Conservation (phyloP, 2,329 filamentous ascomycete genomes). For the Sarocladiaceae sp. region DNA sequence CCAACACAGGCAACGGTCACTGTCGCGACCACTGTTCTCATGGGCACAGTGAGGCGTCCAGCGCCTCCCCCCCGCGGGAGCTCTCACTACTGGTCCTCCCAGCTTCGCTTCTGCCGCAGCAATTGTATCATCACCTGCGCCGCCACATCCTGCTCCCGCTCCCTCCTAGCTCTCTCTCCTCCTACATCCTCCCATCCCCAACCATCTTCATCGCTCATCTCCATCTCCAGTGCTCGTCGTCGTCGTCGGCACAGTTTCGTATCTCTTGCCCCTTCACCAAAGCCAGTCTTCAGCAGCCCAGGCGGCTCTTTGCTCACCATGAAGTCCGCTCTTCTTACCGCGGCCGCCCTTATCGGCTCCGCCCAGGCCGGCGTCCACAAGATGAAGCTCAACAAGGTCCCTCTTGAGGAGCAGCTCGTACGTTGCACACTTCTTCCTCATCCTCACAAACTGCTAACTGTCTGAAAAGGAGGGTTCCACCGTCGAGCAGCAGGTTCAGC, state of each 20-base stretch:
- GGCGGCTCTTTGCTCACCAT: slow-evolving; percentile 46
- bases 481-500: slow-evolving; percentile 73
- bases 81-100: no score
- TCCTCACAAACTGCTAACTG: slow-evolving; percentile 13
- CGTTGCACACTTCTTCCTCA: slow-evolving; percentile 27
- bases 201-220: slow-evolving; percentile 4
- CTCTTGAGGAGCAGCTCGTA: slow-evolving; percentile 87
- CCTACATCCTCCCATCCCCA: background rate
- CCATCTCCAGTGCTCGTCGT: background rate
- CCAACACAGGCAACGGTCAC: no score
- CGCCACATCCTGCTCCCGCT: slow-evolving; percentile 4
- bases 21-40: no score
- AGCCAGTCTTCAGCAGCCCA: slow-evolving; percentile 1
- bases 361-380: slow-evolving; percentile 85
- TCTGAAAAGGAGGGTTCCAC: slow-evolving; percentile 62
- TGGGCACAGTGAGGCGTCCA: no score
- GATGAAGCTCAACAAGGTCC: slow-evolving; percentile 96
- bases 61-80: slow-evolving; percentile 3
- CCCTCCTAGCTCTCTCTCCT: background rate
- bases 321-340: slow-evolving; percentile 71
- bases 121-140: slow-evolving; percentile 6
- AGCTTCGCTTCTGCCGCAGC: slow-evolving; percentile 3
- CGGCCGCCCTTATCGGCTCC: slow-evolving; percentile 74
- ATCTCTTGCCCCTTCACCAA: slow-evolving; percentile 1
- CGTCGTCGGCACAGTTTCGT: background rate